A percentile compares a stretch with the other conserved stretches of the same genome.
phyloP scores from a whole-genome alignment of 73 alveolate genomes.

The Tetrahymena malaccensis region DNA sequence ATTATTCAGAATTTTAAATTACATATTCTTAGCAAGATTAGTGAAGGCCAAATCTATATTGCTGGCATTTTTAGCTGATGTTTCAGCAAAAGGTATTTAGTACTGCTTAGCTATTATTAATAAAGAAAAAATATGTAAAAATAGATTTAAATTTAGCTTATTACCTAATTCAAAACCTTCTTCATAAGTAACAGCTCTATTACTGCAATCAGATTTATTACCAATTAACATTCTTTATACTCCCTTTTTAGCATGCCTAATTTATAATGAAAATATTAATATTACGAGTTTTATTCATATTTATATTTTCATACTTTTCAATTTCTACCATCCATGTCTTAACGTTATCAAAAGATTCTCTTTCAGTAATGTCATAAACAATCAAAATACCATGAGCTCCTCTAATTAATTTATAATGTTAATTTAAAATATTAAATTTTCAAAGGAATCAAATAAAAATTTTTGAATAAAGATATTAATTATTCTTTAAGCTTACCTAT shows the following conservation, averaged over 20 bases:
- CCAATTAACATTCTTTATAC: constrained; percentile 77
- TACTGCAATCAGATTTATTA: constrained; percentile 76
- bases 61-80: constrained; percentile 36
- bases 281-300: neutral
- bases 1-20: neutral
- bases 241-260: constrained; percentile 52
- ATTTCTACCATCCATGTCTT: constrained; percentile 79
- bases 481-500: neutral
- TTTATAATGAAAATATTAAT: neutral
- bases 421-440: too few relatives aligned
- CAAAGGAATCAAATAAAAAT: neutral
- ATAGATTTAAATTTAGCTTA: neutral
- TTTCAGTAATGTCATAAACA: constrained; percentile 71
- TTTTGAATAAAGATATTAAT: neutral
- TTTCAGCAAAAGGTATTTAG: constrained; percentile 22
- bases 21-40: constrained; percentile 34
- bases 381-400: constrained; percentile 79
- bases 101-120: constrained; percentile 3
- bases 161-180: constrained; percentile 65
- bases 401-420: neutral
- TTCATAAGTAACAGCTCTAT: constrained; percentile 66
- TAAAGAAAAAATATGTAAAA: neutral
- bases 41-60: constrained; percentile 31
- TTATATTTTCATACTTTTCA: constrained; percentile 28
- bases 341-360: constrained; percentile 74